Evolutionary conservation across 2,329 filamentous ascomycete species (phyloP).

Genomic region (Apiospora saccharicola): DNA sequence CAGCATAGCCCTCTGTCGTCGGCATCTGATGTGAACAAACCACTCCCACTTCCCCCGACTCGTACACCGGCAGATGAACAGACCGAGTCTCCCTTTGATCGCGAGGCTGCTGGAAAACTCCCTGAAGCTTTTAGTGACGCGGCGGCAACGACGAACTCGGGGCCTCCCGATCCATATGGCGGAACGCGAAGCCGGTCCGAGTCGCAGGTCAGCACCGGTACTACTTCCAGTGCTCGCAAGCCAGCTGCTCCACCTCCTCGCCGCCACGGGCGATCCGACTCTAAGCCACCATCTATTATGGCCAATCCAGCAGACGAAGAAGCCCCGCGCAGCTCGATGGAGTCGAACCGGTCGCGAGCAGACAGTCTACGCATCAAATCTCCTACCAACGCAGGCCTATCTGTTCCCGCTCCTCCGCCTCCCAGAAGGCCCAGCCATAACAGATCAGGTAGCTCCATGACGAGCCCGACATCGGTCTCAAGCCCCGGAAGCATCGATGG

Average conservation of each 20-base stretch:
- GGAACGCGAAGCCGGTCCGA: conserved; percentile 43
- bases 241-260: conserved; percentile 61
- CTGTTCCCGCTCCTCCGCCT: conserved; percentile 59
- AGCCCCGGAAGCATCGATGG: conserved; percentile 33
- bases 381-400: conserved; percentile 36
- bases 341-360: conserved; percentile 56
- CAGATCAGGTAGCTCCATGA: conserved; percentile 38
- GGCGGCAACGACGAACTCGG: conserved; percentile 42
- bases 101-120: conserved; percentile 59
- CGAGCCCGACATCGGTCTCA: conserved; percentile 40
- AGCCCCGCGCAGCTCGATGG: conserved; percentile 56
- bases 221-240: conserved; percentile 47
- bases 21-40: conserved; percentile 65
- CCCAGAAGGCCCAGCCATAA: conserved; percentile 56
- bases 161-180: conserved; percentile 50
- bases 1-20: conserved; percentile 38
- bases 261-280: conserved; percentile 56
- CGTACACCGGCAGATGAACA: conserved; percentile 55
- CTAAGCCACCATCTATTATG: conserved; percentile 42
- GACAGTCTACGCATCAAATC: conserved; percentile 53
- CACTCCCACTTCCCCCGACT: conserved; percentile 62
- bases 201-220: conserved; percentile 40
- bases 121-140: conserved; percentile 51
- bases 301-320: conserved; percentile 44
- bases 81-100: conserved; percentile 60